Percentiles rank a stretch among this genome's conserved stretches.
Evolutionary conservation across 2,329 filamentous ascomycete genomes (phyloP).

Genomic region (Monosporascus sp.): DNA sequence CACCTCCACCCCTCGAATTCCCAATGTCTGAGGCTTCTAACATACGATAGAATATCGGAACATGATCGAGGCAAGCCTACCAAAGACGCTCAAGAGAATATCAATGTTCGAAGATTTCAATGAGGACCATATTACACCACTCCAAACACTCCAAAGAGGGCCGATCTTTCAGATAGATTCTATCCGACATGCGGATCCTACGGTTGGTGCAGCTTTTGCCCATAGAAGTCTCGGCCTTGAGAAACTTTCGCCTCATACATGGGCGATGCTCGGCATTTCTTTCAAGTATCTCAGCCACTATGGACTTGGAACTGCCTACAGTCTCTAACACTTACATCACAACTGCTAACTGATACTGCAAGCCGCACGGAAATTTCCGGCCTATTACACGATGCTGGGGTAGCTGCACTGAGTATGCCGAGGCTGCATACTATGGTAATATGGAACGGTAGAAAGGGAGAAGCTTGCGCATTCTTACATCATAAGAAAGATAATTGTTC

Average conservation of each 20-base stretch:
- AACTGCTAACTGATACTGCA: conserved; percentile 14
- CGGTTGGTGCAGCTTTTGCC: conserved; percentile 17
- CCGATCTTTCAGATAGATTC: neutral
- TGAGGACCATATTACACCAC: neutral
- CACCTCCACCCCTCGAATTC: conserved; percentile 5
- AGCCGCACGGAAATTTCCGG: conserved; percentile 11
- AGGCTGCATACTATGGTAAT: conserved; percentile 26
- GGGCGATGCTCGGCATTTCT: conserved; percentile 24
- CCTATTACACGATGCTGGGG: conserved; percentile 20
- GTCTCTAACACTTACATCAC: conserved; percentile 30
- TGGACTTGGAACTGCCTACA: conserved; percentile 25
- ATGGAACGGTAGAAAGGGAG: conserved; percentile 25
- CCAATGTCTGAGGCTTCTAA: conserved; percentile 1
- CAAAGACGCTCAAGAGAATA: conserved; percentile 18
- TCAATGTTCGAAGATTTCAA: conserved; percentile 23
- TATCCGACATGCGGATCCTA: neutral
- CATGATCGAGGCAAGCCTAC: conserved; percentile 11
- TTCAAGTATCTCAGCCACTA: conserved; percentile 14
- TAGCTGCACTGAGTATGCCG: conserved; percentile 23
- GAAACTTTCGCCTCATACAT: conserved; percentile 24
- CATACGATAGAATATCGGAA: neutral
- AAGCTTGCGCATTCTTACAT: conserved; percentile 32
- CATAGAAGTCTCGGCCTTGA: conserved; percentile 20
- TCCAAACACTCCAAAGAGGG: conserved; percentile 1
- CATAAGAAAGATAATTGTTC: conserved; percentile 12